Conservation (phyloP, 1,284 basidiomycete genomes). For the Austropuccinia psidii region DNA sequence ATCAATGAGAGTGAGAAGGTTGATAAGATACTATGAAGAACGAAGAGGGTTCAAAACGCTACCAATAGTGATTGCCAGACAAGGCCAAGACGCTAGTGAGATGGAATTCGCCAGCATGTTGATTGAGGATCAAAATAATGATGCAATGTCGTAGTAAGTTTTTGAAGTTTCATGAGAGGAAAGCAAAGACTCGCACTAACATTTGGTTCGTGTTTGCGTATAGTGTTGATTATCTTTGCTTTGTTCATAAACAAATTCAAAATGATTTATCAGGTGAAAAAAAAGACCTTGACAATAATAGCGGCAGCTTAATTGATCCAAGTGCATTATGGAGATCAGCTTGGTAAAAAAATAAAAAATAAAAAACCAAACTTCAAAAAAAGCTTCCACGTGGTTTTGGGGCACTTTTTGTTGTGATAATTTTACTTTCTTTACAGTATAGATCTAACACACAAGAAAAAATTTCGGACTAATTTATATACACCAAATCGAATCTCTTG, state of each 20-base stretch:
- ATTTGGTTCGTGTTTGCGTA: too few species aligned
- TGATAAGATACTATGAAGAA: conserved; percentile 62
- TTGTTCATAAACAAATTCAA: conserved; percentile 41
- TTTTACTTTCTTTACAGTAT: too few species aligned
- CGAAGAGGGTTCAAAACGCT: conserved; percentile 58
- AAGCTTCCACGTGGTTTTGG: too few species aligned
- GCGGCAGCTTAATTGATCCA: conserved; percentile 14
- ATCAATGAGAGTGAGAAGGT: conserved; percentile 75
- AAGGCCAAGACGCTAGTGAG: conserved; percentile 87
- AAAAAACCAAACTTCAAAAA: too few species aligned
- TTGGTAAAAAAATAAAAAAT: too few species aligned
- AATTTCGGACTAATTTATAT: too few species aligned
- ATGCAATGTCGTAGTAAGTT: conserved; percentile 77
- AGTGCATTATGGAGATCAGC: conserved; percentile 22
- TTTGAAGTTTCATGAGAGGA: too few species aligned
- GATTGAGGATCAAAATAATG: conserved; percentile 94
- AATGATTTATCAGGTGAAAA: conserved; percentile 39
- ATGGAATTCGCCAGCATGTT: conserved; percentile 96
- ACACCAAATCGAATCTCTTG: too few species aligned
- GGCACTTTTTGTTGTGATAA: too few species aligned
- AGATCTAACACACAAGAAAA: too few species aligned
- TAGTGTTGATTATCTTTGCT: conserved; percentile 40
- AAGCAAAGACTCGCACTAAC: too few species aligned
- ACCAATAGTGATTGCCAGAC: conserved; percentile 73
- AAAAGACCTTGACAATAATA: background rate